Base-by-base conservation (phyloP, 2,329 filamentous ascomycete genomes). In the Botrytis byssoidea region DNA sequence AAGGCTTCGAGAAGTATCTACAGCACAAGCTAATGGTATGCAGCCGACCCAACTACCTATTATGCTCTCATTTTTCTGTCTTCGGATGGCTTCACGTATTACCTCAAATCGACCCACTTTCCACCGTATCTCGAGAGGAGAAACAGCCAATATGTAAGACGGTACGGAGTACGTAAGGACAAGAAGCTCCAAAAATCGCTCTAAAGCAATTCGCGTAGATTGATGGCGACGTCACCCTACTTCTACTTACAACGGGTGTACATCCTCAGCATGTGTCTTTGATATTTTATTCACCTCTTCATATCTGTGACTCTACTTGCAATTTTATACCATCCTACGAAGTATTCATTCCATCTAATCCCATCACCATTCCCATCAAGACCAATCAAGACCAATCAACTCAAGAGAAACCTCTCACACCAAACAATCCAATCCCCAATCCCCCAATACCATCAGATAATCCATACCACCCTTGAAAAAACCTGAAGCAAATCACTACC, bases 21-120 rank as follows among this genome's bases (percentile, higher is more conserved):
- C 25, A 51, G 12, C 10, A 51, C 48, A 16, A 55, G 48, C 61
- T 42, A 42, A 63, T 29, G 22, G 14, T 18, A 29, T 29, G n/a
- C 37, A 64, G 25, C 42, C 25, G 40, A 18, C 61, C 61, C 29
- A 44, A 64, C 61, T 5, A n/a, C n/a, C n/a, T n/a, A n/a, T n/a
- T n/a, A 44, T 44, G 9, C 37, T 64, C 61, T 64, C n/a, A 10
- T 29, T 12, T 44, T 64, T 12, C 42, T 32, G 8, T 64, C 40
- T 29, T 44, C 9, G 12, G n/a, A 44, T 32, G 25, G 37, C 61
- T 44, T 64, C n/a, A 64, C 20, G 25, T 44, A 44, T 64, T 44
- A 44, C 61, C 40, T 64, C 61, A 22, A 44, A 44, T 64, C n/a
- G 61, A 32, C 40, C 61, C 61, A 29, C 61, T 63, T 63, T 32